Conservation (phyloP, 2,329 filamentous ascomycete species). For the Sclerotinia subarctica region DNA sequence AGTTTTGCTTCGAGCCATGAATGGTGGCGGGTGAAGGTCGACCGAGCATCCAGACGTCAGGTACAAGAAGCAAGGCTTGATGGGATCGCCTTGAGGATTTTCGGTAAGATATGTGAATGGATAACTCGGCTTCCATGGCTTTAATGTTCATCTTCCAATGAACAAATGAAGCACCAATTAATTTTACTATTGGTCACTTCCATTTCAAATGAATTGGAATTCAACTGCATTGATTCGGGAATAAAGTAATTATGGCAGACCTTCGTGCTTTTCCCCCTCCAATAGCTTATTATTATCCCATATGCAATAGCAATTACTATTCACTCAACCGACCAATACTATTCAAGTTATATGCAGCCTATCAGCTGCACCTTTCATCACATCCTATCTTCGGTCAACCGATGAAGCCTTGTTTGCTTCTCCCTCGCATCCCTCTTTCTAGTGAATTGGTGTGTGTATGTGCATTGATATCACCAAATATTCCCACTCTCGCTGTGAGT, state of each 20-base stretch:
- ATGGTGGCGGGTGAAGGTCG: neutral
- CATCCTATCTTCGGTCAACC: neutral
- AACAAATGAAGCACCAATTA: constrained; percentile 4
- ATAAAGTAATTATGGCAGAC: neutral
- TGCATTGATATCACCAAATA: constrained; percentile 1
- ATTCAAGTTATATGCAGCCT: constrained; percentile 4
- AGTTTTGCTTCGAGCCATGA: constrained; percentile 9
- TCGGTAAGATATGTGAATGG: constrained; percentile 19
- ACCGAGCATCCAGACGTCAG: constrained; percentile 18
- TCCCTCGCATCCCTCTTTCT: neutral
- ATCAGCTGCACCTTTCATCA: constrained; percentile 14
- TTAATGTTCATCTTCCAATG: constrained; percentile 9
- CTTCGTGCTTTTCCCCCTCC: neutral
- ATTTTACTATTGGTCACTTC: constrained; percentile 11
- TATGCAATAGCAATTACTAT: constrained; percentile 6
- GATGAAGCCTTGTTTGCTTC: neutral
- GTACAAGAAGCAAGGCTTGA: constrained; percentile 15
- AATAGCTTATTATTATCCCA: constrained; percentile 14
- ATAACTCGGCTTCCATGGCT: neutral
- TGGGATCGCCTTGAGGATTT: constrained; percentile 4
- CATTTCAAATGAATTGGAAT: neutral
- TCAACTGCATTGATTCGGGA: constrained; percentile 16
- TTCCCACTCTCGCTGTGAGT: neutral
- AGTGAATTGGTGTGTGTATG: neutral
- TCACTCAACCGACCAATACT: neutral